These are phyloP conservation scores for Crucihimalaya himalaica DNA, from an alignment of 345 rosid genomes.

Conservation along the genomic window DNA sequence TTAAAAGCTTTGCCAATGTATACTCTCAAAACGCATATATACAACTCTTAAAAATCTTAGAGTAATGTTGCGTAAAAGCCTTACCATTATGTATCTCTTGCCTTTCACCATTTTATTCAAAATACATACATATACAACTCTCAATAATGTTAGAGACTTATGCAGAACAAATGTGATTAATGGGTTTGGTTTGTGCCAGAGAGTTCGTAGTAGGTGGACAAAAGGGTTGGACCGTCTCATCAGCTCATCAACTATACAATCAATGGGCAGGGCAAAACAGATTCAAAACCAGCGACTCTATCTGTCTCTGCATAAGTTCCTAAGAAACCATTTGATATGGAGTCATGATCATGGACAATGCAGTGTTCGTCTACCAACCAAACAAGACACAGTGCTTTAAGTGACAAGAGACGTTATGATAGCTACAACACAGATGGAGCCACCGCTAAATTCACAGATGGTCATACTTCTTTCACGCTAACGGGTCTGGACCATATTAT, in stretches of 20 bases:
- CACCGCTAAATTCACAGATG: conserved; percentile 42
- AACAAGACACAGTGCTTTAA: conserved; percentile 60
- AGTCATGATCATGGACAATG: conserved; percentile 15
- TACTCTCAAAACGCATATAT: background rate
- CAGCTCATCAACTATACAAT: conserved; percentile 5
- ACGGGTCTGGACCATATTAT: conserved; percentile 52
- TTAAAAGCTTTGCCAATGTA: background rate
- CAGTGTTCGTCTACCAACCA: conserved; percentile 60
- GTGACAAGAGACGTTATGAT: conserved; percentile 52
- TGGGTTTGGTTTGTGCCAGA: conserved; percentile 1
- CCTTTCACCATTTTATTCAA: too few species aligned
- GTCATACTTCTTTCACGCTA: conserved; percentile 60
- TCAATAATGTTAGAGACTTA: background rate
- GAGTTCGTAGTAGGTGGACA: conserved; percentile 16
- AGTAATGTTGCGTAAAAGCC: too few species aligned
- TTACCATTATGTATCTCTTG: too few species aligned
- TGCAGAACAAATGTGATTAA: background rate
- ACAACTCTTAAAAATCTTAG: background rate
- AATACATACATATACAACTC: too few species aligned
- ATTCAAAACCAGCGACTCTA: conserved; percentile 15
- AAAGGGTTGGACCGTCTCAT: conserved; percentile 20
- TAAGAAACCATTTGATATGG: background rate
- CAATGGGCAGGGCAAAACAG: conserved; percentile 17
- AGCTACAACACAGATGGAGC: conserved; percentile 49
- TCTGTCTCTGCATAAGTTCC: conserved; percentile 20